phyloP scores from a whole-genome alignment of 768 basidiomycete species.

The Mycena rebaudengoi region DNA sequence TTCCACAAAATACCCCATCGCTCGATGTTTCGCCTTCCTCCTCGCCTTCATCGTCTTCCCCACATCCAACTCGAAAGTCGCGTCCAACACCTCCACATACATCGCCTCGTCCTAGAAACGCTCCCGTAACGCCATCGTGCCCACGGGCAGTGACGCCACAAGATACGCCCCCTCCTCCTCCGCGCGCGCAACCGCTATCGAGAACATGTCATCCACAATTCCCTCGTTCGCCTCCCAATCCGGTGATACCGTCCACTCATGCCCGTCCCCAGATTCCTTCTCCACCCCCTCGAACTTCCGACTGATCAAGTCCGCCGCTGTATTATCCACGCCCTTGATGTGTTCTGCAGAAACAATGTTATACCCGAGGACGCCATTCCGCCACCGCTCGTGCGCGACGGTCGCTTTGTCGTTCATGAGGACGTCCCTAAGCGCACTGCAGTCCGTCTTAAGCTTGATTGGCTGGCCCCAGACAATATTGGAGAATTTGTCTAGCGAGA shows the following conservation, averaged over 20 bases:
- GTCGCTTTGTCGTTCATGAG: slow-evolving; percentile 27
- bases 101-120: slow-evolving; percentile 15
- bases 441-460: slow-evolving; percentile 24
- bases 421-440: slow-evolving; percentile 31
- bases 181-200: background rate
- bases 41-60: background rate
- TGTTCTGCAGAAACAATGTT: slow-evolving; percentile 31
- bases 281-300: slow-evolving; percentile 7
- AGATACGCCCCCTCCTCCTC: background rate
- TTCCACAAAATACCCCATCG: slow-evolving; percentile 3
- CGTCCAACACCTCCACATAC: background rate
- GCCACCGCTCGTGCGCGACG: slow-evolving; percentile 34
- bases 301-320: slow-evolving; percentile 33
- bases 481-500: slow-evolving; percentile 26
- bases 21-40: background rate
- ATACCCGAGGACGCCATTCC: slow-evolving; percentile 31
- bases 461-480: slow-evolving; percentile 33
- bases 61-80: background rate
- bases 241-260: slow-evolving; percentile 29
- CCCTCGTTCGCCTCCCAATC: slow-evolving; percentile 31
- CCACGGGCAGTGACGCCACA: background rate
- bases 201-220: slow-evolving; percentile 20
- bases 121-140: slow-evolving; percentile 1
- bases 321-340: slow-evolving; percentile 27
- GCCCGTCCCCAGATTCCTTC: slow-evolving; percentile 1